phyloP scores from a whole-genome alignment of 257 asterid species.

The Solanum chmielewskii region DNA sequence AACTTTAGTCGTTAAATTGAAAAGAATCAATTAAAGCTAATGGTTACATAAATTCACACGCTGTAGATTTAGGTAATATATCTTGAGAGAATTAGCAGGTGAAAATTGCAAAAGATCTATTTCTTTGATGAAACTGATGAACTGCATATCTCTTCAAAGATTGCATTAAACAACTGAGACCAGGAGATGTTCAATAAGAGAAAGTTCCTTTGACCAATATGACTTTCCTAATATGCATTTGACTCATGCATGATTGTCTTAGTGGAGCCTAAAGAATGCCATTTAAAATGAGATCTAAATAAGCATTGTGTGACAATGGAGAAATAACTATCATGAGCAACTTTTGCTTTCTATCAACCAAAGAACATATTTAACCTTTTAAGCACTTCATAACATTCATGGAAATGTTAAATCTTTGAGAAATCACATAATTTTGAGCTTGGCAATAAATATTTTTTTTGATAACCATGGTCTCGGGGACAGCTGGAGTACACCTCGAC shows the following conservation, averaged over 20 bases:
- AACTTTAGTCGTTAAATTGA: not conserved
- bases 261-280: not conserved
- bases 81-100: not conserved
- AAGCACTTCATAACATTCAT: not conserved
- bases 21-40: not conserved
- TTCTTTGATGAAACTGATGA: not conserved
- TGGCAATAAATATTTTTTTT: not conserved
- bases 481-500: not conserved
- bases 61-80: not conserved
- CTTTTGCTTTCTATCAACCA: not conserved
- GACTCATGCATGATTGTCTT: not conserved
- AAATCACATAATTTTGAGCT: not conserved
- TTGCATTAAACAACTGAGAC: not conserved
- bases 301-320: not conserved
- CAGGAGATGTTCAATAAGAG: not conserved
- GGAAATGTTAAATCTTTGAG: not conserved
- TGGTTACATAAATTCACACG: not conserved
- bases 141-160: not conserved
- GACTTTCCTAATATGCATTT: not conserved
- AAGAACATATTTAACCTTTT: not conserved
- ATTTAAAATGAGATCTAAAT: not conserved
- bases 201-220: not conserved
- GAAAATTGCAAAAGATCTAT: not conserved
- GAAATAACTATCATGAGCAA: not conserved
- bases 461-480: not conserved